These are phyloP conservation scores for Cystobasidium slooffiae DNA, from an alignment of 1,284 basidiomycete species.

Conservation along the genomic window DNA sequence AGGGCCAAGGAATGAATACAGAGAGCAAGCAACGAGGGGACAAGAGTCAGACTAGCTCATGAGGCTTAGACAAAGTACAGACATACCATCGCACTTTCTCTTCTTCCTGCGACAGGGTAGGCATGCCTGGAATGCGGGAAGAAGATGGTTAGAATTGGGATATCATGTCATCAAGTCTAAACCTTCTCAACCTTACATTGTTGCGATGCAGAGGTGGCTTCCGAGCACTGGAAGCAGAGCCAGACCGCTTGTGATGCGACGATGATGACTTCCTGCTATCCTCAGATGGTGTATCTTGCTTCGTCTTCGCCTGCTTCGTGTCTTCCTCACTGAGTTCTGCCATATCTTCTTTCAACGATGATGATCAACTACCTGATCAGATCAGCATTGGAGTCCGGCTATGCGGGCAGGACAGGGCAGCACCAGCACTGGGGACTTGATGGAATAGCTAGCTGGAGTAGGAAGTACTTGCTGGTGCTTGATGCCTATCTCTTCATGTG, in stretches of 20 bases:
- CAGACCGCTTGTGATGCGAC: constrained; percentile 9
- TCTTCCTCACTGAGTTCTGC: background rate
- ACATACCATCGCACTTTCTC: constrained; percentile 38
- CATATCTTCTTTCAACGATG: background rate
- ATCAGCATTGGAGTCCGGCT: constrained; percentile 3
- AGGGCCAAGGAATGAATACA: background rate
- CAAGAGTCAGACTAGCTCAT: background rate
- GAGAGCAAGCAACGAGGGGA: background rate
- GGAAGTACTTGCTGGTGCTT: no score
- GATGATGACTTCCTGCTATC: background rate
- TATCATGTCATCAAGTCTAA: background rate
- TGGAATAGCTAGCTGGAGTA: no score
- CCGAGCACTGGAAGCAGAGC: background rate
- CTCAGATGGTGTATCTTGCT: background rate
- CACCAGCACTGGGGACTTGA: no score
- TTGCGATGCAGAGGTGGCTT: constrained; percentile 27
- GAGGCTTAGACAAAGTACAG: background rate
- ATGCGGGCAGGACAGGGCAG: background rate
- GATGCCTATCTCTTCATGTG: no score
- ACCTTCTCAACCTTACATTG: constrained; percentile 7
- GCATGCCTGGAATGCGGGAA: constrained; percentile 13
- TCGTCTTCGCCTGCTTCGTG: background rate
- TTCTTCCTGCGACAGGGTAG: constrained; percentile 28
- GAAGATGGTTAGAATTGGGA: background rate
- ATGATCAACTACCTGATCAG: background rate